Evolutionary conservation across 306 rosid genomes (phyloP), one percentile per base, ranked within the genome.

Genomic region (Hippophae rhamnoides): DNA sequence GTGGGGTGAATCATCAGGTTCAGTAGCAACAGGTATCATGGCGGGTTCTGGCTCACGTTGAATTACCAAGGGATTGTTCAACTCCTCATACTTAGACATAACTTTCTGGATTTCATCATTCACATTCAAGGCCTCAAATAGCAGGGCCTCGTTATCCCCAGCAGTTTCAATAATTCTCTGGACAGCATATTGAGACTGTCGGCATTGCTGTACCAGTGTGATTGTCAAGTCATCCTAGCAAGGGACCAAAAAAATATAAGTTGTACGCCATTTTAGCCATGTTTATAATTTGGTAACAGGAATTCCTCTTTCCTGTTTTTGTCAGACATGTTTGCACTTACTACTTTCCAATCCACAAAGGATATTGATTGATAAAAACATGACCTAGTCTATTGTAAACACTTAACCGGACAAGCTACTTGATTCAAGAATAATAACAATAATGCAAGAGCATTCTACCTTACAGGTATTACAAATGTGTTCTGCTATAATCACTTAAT

Each of bases 1-100:
- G 10, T 70, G 78, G 13, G 95, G 95, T 7, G 97, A 86, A 64
- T 93, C 99, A 3, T 88, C 99, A 5, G 97, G 95, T 76, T 93
- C 99, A 40, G 82, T 90, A 2, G 95, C 90, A 13, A 93, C 95
- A 0, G 99, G 99, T 71, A 93, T 93, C 95, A 89, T 93, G 6
- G 99, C 99, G 38, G 97, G 99, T 71, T 93, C 95, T 41, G 81
- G 95, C 31, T 72, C 87, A 59, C 55, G 66, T 10, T 84, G 77
- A 66, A 53, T 61, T 12, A 41, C 74, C 10, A 82, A 54, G 11
- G 95, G 89, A 67, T 79, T 71, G 56, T 73, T 74, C 77, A 93
- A 57, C 55, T 93, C 90, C 52, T 86, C 94, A 45, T 63, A 89
- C 83, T 86, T 86, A 79, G 82, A 57, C 48, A 93, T 82, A 52